Evolutionary conservation across 2,329 filamentous ascomycete species (phyloP), one percentile per base, ranked within the genome.

Genomic region (Hypoxylon sp.): DNA sequence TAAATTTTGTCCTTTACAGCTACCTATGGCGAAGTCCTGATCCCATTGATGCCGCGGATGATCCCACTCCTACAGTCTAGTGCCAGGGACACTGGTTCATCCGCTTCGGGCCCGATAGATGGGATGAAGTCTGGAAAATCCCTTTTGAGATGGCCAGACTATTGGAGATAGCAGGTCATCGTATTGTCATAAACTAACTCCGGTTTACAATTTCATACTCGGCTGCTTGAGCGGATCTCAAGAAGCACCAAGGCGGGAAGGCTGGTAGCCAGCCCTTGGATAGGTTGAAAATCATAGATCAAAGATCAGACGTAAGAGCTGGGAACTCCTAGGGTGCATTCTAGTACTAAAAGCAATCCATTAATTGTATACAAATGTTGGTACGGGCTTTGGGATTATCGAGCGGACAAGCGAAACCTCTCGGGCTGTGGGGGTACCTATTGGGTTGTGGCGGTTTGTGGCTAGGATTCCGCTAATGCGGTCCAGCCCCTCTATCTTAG

Each of bases 401-500:
- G 37, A 39, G 15, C 35, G 13, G 35, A 35, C 10, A 13, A 13
- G 32, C 10, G 32, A 13, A 35, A 4, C 13, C 10, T 35, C 32
- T 13, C 32, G 10, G 2, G 24, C 13, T 35, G 10, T 35, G 10
- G 13, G 35, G 15, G 11, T 5, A 15, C 32, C 6, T 42, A 44
- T 19, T 44, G 17, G n/a, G 6, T 39, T 31, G 47, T 51, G 35
- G 56, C 35, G 21, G 46, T 46, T 32, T 21, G 50, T 54, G 58
- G 48, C 50, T 62, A 19, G 29, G 15, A 19, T 35, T 3, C 46
- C 10, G 8, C 6, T 52, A 37, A 15, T 52, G 13, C 4, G 1
- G 8, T 24, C 21, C 7, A 27, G 51, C 58, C 64, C 64, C 64
- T 67, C 64, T 35, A 67, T 51, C 3, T 29, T 27, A 46, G 42